Conservation (phyloP, 495 filamentous ascomycete genomes). For the Hypoxylon subgilvum region DNA sequence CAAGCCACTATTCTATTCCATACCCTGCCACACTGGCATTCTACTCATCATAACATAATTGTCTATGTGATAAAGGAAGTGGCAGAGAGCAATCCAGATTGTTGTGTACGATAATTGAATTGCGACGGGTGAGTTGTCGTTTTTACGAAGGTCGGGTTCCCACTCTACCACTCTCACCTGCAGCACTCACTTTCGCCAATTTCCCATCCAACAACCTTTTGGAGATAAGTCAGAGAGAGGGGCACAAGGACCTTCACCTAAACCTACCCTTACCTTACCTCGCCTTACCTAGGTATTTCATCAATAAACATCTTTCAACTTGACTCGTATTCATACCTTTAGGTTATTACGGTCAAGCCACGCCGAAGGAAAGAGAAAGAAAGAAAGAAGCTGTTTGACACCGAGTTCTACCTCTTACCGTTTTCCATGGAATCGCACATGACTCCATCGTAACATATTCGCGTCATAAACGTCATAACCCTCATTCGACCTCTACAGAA, state of each 20-base stretch:
- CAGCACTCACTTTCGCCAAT: conserved; percentile 32
- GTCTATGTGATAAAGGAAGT: no score
- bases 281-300: not conserved
- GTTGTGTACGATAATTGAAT: no score
- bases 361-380: conserved; percentile 5
- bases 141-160: no score
- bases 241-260: no score
- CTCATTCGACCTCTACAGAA: conserved; percentile 44
- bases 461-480: conserved; percentile 24
- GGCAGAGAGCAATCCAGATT: no score
- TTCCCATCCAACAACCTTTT: conserved; percentile 20
- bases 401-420: not conserved
- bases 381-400: conserved; percentile 12
- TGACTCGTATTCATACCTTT: no score
- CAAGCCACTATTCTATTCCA: not conserved
- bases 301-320: no score
- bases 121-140: no score
- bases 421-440: conserved; percentile 41
- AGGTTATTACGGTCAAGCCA: not conserved
- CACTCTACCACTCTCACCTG: no score
- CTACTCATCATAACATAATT: conserved; percentile 9
- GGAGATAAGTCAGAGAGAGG: no score
- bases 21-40: conserved; percentile 1
- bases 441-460: conserved; percentile 38
- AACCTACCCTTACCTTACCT: no score